phyloP scores from a whole-genome alignment of 495 filamentous ascomycete species.

The Tuber borchii region DNA sequence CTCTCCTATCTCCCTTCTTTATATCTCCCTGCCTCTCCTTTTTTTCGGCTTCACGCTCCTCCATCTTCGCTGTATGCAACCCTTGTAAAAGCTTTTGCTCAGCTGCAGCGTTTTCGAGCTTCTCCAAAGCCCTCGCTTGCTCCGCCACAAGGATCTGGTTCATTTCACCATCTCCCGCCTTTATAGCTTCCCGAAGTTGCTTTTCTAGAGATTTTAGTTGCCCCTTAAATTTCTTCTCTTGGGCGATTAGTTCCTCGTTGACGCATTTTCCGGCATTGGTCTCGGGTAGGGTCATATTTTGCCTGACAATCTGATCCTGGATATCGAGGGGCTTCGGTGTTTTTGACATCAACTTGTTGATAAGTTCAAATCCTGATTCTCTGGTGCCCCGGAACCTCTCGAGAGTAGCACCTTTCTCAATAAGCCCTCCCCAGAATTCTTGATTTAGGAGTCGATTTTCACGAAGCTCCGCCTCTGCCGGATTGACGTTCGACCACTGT shows the following conservation, averaged over 20 bases:
- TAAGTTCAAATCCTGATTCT: slow-evolving; percentile 42
- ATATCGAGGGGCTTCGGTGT: slow-evolving; percentile 40
- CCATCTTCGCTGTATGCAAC: too few species aligned
- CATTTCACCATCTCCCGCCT: background rate
- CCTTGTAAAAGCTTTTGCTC: background rate
- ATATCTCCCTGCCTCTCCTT: too few species aligned
- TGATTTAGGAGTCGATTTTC: slow-evolving; percentile 43
- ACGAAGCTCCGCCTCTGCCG: slow-evolving; percentile 20
- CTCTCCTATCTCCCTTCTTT: background rate
- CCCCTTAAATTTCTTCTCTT: slow-evolving; percentile 9
- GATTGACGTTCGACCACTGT: slow-evolving; percentile 44
- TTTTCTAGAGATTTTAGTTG: background rate
- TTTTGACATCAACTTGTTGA: slow-evolving; percentile 18
- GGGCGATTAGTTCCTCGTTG: slow-evolving; percentile 33
- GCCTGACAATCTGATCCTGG: slow-evolving; percentile 44
- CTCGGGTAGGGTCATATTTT: slow-evolving; percentile 39
- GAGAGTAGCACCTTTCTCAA: slow-evolving; percentile 34
- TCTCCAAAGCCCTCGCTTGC: background rate
- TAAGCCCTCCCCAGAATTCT: slow-evolving; percentile 46
- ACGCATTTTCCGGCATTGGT: slow-evolving; percentile 43
- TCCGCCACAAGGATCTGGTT: background rate
- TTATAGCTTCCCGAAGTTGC: background rate
- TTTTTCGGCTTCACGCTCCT: too few species aligned
- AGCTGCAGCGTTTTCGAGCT: background rate
- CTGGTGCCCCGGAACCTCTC: slow-evolving; percentile 37